Evolutionary conservation across 176 grass and related monocot genomes (phyloP).

Genomic region (Rhynchospora breviuscula): DNA sequence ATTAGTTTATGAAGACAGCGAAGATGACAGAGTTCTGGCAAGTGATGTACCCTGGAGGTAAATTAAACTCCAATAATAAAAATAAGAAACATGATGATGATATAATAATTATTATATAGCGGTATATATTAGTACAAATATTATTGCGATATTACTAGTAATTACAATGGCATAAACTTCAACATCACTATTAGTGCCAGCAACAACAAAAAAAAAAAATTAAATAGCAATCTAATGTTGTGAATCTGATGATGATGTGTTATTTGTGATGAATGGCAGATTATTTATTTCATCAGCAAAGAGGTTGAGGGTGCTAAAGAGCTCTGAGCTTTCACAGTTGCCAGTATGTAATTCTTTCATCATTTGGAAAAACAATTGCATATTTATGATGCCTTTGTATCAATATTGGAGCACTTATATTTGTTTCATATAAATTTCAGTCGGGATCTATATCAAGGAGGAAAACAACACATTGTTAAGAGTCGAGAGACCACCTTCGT

Average conservation of each 20-base stretch:
- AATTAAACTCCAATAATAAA: conserved; percentile 9
- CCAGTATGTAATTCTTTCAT: conserved; percentile 30
- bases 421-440: not conserved
- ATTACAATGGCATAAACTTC: not conserved
- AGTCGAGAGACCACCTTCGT: not conserved
- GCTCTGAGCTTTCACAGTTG: conserved; percentile 55
- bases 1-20: conserved; percentile 78
- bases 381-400: not conserved
- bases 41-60: conserved; percentile 94
- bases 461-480: not conserved
- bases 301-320: conserved; percentile 87
- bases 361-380: not conserved
- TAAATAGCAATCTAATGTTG: not conserved
- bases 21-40: conserved; percentile 77
- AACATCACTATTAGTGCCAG: not conserved
- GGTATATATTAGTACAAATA: not conserved
- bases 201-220: not conserved
- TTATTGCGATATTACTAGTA: too few relatives aligned
- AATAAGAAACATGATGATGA: too few relatives aligned
- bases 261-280: conserved; percentile 42
- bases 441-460: not conserved
- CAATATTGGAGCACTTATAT: not conserved
- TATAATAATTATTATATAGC: not conserved
- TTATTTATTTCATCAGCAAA: conserved; percentile 68
- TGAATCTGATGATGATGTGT: not conserved